Percentiles rank a stretch among this genome's conserved stretches.
phyloP scores from a whole-genome alignment of 164 flowering plant genomes.

The Hamamelis virginiana region DNA sequence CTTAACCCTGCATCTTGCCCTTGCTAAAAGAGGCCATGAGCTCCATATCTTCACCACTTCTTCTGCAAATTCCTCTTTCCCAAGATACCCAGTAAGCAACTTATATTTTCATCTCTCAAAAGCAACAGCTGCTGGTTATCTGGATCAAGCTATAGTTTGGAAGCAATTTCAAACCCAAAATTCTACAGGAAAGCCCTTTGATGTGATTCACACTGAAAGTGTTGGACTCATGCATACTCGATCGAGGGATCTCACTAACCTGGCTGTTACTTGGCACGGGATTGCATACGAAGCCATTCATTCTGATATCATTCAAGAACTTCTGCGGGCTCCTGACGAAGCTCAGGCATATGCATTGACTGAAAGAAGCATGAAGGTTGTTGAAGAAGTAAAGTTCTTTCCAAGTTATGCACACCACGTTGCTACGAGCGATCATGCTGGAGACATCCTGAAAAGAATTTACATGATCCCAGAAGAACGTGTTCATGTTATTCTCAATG shows the following conservation, averaged over 20 bases:
- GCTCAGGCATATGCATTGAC: slow-evolving; percentile 30
- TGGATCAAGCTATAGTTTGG: slow-evolving; percentile 61
- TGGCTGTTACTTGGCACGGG: slow-evolving; percentile 82
- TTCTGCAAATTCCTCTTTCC: slow-evolving; percentile 34
- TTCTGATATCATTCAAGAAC: slow-evolving; percentile 71
- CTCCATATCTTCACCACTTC: slow-evolving; percentile 56
- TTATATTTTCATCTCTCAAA: slow-evolving; percentile 56
- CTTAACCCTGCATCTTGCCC: slow-evolving; percentile 60
- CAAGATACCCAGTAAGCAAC: slow-evolving; percentile 28
- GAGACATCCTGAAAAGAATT: slow-evolving; percentile 62
- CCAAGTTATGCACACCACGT: slow-evolving; percentile 68
- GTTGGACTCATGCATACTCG: slow-evolving; percentile 56
- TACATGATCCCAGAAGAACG: slow-evolving; percentile 78
- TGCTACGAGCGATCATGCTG: slow-evolving; percentile 72
- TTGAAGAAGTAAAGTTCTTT: slow-evolving; percentile 74
- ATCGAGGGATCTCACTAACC: slow-evolving; percentile 40
- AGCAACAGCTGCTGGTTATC: slow-evolving; percentile 58
- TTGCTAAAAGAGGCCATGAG: slow-evolving; percentile 55
- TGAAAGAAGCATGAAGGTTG: slow-evolving; percentile 47
- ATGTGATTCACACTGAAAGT: slow-evolving; percentile 59
- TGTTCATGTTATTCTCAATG: slow-evolving; percentile 78
- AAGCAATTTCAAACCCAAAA: slow-evolving; percentile 53
- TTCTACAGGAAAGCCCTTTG: slow-evolving; percentile 47
- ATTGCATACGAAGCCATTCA: slow-evolving; percentile 79
- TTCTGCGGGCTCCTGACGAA: slow-evolving; percentile 45